These are phyloP conservation scores for Cystofilobasidium capitatum DNA, from an alignment of 768 basidiomycete species.

Conservation along the genomic window DNA sequence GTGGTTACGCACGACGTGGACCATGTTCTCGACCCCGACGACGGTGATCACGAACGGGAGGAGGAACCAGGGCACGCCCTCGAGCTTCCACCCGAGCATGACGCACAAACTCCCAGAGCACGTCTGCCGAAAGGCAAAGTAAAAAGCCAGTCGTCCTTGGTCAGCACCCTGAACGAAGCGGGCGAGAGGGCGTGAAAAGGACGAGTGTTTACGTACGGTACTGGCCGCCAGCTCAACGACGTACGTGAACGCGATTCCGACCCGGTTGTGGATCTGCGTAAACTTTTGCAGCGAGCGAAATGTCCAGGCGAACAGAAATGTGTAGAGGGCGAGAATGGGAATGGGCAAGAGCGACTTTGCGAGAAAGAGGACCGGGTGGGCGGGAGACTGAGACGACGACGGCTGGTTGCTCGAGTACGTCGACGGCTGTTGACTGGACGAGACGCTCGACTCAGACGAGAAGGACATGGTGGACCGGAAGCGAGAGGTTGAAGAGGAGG, in stretches of 20 bases:
- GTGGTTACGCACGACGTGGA: conserved; percentile 72
- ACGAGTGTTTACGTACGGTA: conserved; percentile 52
- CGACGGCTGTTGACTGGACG: too few relatives aligned
- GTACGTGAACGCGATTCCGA: conserved; percentile 87
- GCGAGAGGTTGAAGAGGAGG: background rate
- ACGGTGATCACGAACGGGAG: conserved; percentile 90
- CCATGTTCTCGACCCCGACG: conserved; percentile 96
- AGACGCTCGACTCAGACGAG: background rate
- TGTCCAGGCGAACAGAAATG: conserved; percentile 64
- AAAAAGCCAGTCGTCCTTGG: background rate
- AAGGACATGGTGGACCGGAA: background rate
- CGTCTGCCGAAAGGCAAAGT: background rate
- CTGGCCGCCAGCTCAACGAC: conserved; percentile 83
- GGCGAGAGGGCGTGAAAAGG: background rate
- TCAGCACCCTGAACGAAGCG: background rate
- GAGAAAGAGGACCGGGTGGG: conserved; percentile 47
- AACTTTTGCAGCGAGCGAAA: conserved; percentile 64
- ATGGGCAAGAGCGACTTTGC: conserved; percentile 42
- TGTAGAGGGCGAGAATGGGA: conserved; percentile 66
- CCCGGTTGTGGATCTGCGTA: conserved; percentile 76
- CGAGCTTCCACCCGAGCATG: conserved; percentile 26
- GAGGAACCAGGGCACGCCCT: conserved; percentile 50
- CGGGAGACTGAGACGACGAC: conserved; percentile 21
- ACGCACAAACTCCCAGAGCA: conserved; percentile 23
- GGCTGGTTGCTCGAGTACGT: background rate